Evolutionary conservation across 345 rosid genomes (phyloP).

Genomic region (Lepidium didymum): DNA sequence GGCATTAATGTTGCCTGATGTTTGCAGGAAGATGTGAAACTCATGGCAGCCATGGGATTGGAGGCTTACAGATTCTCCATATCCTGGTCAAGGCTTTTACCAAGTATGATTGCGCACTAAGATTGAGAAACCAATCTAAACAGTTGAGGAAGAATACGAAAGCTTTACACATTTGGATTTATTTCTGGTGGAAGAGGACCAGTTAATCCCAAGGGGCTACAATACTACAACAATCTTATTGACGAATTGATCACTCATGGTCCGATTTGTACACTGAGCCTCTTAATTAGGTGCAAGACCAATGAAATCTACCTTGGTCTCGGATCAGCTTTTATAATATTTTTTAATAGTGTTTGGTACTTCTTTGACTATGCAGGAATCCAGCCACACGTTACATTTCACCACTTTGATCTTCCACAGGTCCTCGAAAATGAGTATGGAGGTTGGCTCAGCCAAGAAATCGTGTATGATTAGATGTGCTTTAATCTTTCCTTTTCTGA

Average conservation of each 20-base stretch:
- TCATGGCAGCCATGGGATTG: constrained; percentile 55
- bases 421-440: constrained; percentile 65
- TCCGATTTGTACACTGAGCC: neutral
- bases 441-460: constrained; percentile 52
- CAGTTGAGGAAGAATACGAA: neutral
- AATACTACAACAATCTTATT: constrained; percentile 52
- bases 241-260: constrained; percentile 44
- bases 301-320: neutral
- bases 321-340: neutral
- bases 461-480: constrained; percentile 37
- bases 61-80: constrained; percentile 75
- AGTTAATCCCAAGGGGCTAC: constrained; percentile 52
- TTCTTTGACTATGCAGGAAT: constrained; percentile 37
- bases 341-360: neutral
- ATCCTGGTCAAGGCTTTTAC: constrained; percentile 79
- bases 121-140: neutral
- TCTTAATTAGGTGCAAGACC: neutral
- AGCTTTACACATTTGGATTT: neutral
- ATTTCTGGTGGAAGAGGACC: constrained; percentile 49
- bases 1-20: neutral
- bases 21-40: constrained; percentile 69
- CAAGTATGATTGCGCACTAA: constrained; percentile 31
- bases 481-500: neutral
- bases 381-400: constrained; percentile 52
- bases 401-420: constrained; percentile 58